Evolutionary conservation across 805 yeast species (phyloP).

Genomic region (Pichia exigua): DNA sequence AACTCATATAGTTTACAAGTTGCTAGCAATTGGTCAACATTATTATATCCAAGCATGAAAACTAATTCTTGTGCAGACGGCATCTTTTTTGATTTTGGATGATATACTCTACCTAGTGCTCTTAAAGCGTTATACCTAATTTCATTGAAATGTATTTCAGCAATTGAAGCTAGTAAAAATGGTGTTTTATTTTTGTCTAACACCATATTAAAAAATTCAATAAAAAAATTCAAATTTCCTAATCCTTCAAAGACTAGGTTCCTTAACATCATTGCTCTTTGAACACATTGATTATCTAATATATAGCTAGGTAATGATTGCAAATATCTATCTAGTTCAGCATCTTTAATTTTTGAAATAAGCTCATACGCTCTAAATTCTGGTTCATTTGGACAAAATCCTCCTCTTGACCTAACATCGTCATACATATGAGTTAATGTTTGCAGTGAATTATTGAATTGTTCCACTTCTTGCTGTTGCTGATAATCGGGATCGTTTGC

Average conservation of each 20-base stretch:
- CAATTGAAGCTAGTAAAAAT: slow-evolving; percentile 58
- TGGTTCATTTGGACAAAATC: slow-evolving; percentile 73
- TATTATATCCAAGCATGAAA: slow-evolving; percentile 58
- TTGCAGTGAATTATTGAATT: slow-evolving; percentile 83
- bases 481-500: slow-evolving; percentile 60
- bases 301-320: slow-evolving; percentile 59
- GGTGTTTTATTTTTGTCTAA: slow-evolving; percentile 45
- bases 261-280: slow-evolving; percentile 64
- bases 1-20: slow-evolving; percentile 64
- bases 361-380: slow-evolving; percentile 88
- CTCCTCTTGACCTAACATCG: slow-evolving; percentile 66
- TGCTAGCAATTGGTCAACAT: slow-evolving; percentile 39
- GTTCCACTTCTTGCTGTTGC: slow-evolving; percentile 93
- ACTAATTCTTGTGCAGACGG: slow-evolving; percentile 37
- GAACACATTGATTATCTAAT: slow-evolving; percentile 48
- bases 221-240: slow-evolving; percentile 55
- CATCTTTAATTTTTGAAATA: slow-evolving; percentile 71
- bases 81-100: slow-evolving; percentile 63
- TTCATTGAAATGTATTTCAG: slow-evolving; percentile 77
- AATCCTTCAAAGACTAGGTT: slow-evolving; percentile 57
- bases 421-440: slow-evolving; percentile 81
- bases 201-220: slow-evolving; percentile 52
- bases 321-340: slow-evolving; percentile 71
- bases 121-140: slow-evolving; percentile 66
- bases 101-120: slow-evolving; percentile 57